Evolutionary conservation across 2,329 filamentous ascomycete genomes (phyloP).

Genomic region (Phialophora expanda): DNA sequence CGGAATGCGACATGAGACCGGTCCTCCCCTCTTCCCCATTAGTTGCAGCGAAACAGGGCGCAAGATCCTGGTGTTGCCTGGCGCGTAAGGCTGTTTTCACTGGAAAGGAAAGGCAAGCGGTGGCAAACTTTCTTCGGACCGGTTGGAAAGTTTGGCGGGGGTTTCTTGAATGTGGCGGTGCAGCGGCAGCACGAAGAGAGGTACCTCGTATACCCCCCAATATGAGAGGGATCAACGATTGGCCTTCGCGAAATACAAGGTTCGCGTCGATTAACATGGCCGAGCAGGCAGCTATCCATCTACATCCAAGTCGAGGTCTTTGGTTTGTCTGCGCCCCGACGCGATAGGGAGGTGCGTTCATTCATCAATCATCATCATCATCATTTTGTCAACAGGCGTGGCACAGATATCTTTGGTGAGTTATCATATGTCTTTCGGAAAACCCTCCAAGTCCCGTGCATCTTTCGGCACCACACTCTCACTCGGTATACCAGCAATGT

Average conservation of each 20-base stretch:
- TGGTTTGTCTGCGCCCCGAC: background rate
- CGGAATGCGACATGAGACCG: no score
- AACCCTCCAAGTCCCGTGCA: conserved; percentile 8
- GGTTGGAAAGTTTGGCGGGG: background rate
- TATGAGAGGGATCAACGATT: no score
- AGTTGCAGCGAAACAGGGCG: background rate
- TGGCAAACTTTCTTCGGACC: background rate
- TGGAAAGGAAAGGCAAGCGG: background rate
- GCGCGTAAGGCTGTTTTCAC: background rate
- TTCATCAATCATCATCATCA: background rate
- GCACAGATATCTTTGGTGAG: background rate
- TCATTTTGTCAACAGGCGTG: background rate
- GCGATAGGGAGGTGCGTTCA: background rate
- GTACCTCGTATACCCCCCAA: no score
- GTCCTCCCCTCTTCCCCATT: background rate
- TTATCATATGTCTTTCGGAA: conserved; percentile 25
- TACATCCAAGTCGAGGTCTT: background rate
- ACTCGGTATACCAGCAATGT: background rate
- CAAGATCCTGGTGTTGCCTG: background rate
- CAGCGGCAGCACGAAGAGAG: background rate
- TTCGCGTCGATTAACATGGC: background rate
- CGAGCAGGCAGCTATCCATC: background rate
- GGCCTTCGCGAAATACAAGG: background rate
- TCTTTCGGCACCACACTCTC: conserved; percentile 18
- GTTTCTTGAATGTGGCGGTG: background rate